Evolutionary conservation across 768 basidiomycete species (phyloP).

Genomic region (Tulasnella sp.): DNA sequence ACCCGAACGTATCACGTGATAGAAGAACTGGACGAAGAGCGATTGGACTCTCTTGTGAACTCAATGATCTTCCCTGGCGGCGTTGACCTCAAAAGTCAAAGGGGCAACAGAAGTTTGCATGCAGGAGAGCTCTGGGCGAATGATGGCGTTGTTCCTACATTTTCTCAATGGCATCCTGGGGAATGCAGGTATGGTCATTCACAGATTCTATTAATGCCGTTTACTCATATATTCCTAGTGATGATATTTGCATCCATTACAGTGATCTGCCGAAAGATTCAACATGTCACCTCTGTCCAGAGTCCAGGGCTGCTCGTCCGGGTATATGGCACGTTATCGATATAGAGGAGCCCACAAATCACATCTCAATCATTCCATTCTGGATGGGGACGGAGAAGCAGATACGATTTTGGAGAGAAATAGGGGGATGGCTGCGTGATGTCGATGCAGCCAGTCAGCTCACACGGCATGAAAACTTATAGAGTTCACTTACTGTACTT

Average conservation of each 20-base stretch:
- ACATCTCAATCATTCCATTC: slow-evolving; percentile 31
- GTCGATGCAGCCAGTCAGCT: slow-evolving; percentile 29
- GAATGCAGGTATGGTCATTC: slow-evolving; percentile 30
- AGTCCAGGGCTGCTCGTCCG: slow-evolving; percentile 19
- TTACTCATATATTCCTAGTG: neutral
- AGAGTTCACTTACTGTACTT: neutral
- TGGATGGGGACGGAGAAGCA: slow-evolving; percentile 30
- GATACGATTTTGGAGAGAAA: slow-evolving; percentile 30
- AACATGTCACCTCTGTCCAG: slow-evolving; percentile 4
- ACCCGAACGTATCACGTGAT: slow-evolving; percentile 37
- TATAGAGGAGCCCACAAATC: slow-evolving; percentile 27
- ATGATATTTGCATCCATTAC: neutral
- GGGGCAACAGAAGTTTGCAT: slow-evolving; percentile 9
- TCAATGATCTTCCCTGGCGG: too few relatives aligned
- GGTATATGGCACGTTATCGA: slow-evolving; percentile 36
- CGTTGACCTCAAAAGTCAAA: slow-evolving; percentile 29
- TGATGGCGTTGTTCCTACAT: slow-evolving; percentile 38
- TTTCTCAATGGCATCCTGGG: slow-evolving; percentile 41
- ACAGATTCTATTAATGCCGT: neutral
- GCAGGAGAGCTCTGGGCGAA: slow-evolving; percentile 31
- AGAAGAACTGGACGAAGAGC: slow-evolving; percentile 30
- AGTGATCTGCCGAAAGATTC: slow-evolving; percentile 3
- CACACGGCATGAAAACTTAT: neutral
- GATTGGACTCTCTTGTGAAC: slow-evolving; percentile 25
- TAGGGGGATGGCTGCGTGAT: slow-evolving; percentile 29